phyloP scores from a whole-genome alignment of 1,284 basidiomycete genomes.

The Athelia sp. region DNA sequence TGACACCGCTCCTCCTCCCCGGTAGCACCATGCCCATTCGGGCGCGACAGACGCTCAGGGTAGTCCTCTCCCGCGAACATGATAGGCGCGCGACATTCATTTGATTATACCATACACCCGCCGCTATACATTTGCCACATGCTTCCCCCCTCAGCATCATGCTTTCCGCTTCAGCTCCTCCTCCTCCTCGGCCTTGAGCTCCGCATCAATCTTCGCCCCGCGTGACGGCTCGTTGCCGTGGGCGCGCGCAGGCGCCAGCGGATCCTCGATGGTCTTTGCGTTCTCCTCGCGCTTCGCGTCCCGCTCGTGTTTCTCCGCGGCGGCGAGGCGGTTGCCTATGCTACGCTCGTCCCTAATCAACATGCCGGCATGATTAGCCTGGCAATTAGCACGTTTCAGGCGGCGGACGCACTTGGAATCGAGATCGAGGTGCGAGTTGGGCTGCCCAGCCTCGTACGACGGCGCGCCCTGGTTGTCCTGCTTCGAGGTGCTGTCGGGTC shows the following conservation, averaged over 20 bases:
- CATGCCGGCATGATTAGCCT: not conserved
- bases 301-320: constrained; percentile 24
- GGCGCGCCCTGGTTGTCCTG: not conserved
- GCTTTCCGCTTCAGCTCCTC: constrained; percentile 43
- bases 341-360: constrained; percentile 34
- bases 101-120: too few species aligned
- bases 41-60: too few species aligned
- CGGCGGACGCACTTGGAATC: constrained; percentile 32
- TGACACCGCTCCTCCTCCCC: too few species aligned
- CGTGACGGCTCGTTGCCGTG: constrained; percentile 59
- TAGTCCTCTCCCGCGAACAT: too few species aligned
- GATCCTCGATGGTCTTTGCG: constrained; percentile 27
- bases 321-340: constrained; percentile 30
- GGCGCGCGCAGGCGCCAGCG: constrained; percentile 35
- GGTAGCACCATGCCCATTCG: too few species aligned
- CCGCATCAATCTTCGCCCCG: constrained; percentile 57
- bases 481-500: too few species aligned
- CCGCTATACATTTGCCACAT: too few species aligned
- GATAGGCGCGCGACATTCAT: too few species aligned
- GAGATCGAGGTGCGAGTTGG: constrained; percentile 29
- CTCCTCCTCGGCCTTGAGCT: constrained; percentile 48
- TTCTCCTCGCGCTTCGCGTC: constrained; percentile 19
- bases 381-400: not conserved
- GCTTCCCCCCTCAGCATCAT: not conserved
- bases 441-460: constrained; percentile 19